A percentile compares a stretch with the other conserved stretches of the same genome.
Evolutionary conservation across 164 flowering plant species (phyloP).

Genomic region (Vitis rupestris): DNA sequence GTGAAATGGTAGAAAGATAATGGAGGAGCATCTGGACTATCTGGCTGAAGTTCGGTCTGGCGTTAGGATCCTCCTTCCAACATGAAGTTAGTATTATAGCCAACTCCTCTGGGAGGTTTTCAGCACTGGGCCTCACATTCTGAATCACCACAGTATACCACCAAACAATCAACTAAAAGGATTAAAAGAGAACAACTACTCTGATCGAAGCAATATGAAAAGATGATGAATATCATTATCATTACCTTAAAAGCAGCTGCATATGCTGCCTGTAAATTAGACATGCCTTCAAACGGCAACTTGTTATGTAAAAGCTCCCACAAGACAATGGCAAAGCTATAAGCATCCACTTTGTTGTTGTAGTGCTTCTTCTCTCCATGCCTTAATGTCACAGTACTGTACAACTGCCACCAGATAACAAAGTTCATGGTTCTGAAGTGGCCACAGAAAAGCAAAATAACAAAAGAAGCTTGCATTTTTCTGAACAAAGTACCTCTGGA

Average conservation of each 20-base stretch:
- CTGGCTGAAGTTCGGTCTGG: slow-evolving; percentile 80
- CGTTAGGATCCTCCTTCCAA: slow-evolving; percentile 86
- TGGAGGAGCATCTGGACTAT: slow-evolving; percentile 68
- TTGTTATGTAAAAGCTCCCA: slow-evolving; percentile 91
- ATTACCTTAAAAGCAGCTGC: slow-evolving; percentile 91
- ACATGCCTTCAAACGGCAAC: slow-evolving; percentile 93
- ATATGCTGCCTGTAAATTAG: slow-evolving; percentile 93
- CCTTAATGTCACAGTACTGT: slow-evolving; percentile 88
- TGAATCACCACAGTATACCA: slow-evolving; percentile 28
- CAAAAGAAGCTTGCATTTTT: background rate
- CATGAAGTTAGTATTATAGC: slow-evolving; percentile 74
- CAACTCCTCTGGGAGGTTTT: slow-evolving; percentile 77
- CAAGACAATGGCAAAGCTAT: slow-evolving; percentile 89
- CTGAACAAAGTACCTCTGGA: slow-evolving; percentile 56
- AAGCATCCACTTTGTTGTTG: slow-evolving; percentile 88
- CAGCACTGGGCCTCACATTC: slow-evolving; percentile 89
- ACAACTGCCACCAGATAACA: slow-evolving; percentile 47
- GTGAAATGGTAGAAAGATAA: slow-evolving; percentile 52
- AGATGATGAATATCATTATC: background rate
- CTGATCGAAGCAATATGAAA: background rate
- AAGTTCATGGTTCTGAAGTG: background rate
- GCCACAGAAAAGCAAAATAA: background rate
- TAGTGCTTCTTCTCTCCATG: slow-evolving; percentile 97
- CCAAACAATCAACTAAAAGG: slow-evolving; percentile 5
- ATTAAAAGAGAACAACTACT: background rate